These are phyloP conservation scores for Trichophyton rubrum DNA, from an alignment of 2,329 filamentous ascomycete species.

Conservation along the genomic window DNA sequence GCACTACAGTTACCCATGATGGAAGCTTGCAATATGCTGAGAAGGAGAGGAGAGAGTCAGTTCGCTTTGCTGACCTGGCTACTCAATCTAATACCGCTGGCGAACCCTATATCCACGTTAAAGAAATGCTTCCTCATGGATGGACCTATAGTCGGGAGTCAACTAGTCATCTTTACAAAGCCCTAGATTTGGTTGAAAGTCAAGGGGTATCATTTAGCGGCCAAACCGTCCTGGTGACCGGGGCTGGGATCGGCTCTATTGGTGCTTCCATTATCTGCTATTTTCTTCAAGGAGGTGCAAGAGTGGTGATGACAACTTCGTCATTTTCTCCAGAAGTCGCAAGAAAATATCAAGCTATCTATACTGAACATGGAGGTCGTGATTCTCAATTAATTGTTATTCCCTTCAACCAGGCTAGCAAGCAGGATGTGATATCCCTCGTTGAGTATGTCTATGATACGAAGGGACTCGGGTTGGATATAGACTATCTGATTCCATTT, in stretches of 20 bases:
- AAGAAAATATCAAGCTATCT: constrained; percentile 26
- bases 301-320: constrained; percentile 32
- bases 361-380: constrained; percentile 21
- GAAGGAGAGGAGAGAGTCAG: background rate
- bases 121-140: background rate
- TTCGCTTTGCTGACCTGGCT: background rate
- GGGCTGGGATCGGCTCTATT: background rate
- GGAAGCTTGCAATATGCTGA: background rate
- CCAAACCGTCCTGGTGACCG: background rate
- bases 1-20: background rate
- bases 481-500: constrained; percentile 32
- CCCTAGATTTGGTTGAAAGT: background rate
- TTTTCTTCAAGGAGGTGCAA: constrained; percentile 25
- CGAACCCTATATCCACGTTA: background rate
- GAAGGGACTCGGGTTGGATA: constrained; percentile 22
- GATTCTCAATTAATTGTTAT: constrained; percentile 27
- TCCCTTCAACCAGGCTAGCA: constrained; percentile 33
- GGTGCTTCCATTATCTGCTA: constrained; percentile 20
- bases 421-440: constrained; percentile 27
- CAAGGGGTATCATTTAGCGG: background rate
- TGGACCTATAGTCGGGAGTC: background rate
- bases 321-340: constrained; percentile 19
- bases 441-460: constrained; percentile 30
- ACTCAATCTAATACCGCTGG: background rate
- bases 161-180: background rate